A percentile compares a stretch with the other conserved stretches of the same genome.
Evolutionary conservation across 2,329 filamentous ascomycete species (phyloP).

Genomic region (Cladosporium sphaerospermum): DNA sequence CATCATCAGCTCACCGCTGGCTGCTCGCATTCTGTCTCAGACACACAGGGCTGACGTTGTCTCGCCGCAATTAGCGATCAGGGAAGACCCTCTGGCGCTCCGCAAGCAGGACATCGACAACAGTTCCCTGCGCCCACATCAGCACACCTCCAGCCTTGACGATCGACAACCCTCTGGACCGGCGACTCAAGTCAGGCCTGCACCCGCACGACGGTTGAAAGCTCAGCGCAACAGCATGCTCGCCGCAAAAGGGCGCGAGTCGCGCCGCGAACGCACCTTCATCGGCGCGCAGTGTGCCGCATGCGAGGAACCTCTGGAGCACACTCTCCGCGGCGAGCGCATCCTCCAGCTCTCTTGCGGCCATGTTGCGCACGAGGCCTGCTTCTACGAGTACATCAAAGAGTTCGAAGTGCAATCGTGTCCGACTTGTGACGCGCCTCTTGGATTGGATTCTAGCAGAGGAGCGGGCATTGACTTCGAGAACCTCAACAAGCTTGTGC

Average conservation of each 20-base stretch:
- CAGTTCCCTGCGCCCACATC: slow-evolving; percentile 3
- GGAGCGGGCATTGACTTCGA: slow-evolving; percentile 77
- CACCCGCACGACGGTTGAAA: slow-evolving; percentile 11
- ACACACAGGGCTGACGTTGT: slow-evolving; percentile 10
- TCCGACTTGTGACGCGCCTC: slow-evolving; percentile 83
- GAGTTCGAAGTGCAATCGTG: slow-evolving; percentile 83
- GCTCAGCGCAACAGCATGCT: slow-evolving; percentile 28
- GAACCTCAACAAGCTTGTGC: slow-evolving; percentile 89
- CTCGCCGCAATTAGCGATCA: slow-evolving; percentile 9
- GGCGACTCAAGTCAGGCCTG: background rate
- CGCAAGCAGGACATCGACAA: slow-evolving; percentile 9
- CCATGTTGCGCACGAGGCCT: slow-evolving; percentile 97
- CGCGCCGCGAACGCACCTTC: slow-evolving; percentile 85
- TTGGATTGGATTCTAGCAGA: slow-evolving; percentile 86
- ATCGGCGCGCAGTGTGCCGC: slow-evolving; percentile 92
- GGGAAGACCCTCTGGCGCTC: slow-evolving; percentile 2
- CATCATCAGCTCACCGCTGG: slow-evolving; percentile 7
- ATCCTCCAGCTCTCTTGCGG: slow-evolving; percentile 92
- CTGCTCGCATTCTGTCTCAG: slow-evolving; percentile 1
- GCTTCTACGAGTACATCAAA: slow-evolving; percentile 97
- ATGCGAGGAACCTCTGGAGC: slow-evolving; percentile 93
- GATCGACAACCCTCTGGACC: background rate
- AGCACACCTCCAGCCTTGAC: slow-evolving; percentile 6
- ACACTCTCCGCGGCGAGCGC: slow-evolving; percentile 87
- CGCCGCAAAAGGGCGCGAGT: slow-evolving; percentile 24